These are phyloP conservation scores for Aspergillus funiculosus DNA, from an alignment of 495 filamentous ascomycete species.

Conservation along the genomic window DNA sequence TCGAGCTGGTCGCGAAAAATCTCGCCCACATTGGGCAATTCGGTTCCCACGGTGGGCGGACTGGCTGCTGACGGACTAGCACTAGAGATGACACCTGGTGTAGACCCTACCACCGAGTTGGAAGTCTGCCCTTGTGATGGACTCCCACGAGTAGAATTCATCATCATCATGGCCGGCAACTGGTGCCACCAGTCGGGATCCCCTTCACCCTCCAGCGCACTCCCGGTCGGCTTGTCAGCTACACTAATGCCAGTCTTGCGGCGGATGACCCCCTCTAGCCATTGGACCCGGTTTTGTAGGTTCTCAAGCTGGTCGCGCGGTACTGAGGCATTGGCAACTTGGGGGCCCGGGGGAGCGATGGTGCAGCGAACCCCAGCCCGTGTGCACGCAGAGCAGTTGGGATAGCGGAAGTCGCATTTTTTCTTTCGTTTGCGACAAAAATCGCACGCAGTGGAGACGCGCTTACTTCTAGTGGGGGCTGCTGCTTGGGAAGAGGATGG, in stretches of 20 bases:
- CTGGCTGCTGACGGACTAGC: slow-evolving; percentile 22
- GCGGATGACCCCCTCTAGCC: slow-evolving; percentile 42
- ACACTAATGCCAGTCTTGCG: slow-evolving; percentile 36
- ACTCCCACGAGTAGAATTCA: slow-evolving; percentile 29
- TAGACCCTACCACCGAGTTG: slow-evolving; percentile 14
- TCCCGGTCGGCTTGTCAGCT: slow-evolving; percentile 31
- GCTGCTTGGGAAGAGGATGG: slow-evolving; percentile 13
- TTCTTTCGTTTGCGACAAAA: slow-evolving; percentile 51
- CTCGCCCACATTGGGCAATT: slow-evolving; percentile 41
- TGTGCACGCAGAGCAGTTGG: slow-evolving; percentile 48
- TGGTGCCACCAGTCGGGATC: slow-evolving; percentile 42
- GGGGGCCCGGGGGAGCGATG: slow-evolving; percentile 39
- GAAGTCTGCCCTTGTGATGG: slow-evolving; percentile 11
- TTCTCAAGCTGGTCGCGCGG: slow-evolving; percentile 47
- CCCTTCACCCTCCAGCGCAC: slow-evolving; percentile 33
- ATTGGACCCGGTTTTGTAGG: slow-evolving; percentile 47
- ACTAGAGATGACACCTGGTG: slow-evolving; percentile 21
- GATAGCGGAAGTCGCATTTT: slow-evolving; percentile 51
- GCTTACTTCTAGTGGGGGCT: slow-evolving; percentile 27
- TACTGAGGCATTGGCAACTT: slow-evolving; percentile 38
- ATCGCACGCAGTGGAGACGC: slow-evolving; percentile 47
- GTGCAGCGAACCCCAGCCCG: slow-evolving; percentile 48
- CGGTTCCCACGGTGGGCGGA: slow-evolving; percentile 26
- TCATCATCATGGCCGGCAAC: slow-evolving; percentile 39
- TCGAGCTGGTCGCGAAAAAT: slow-evolving; percentile 44